These are phyloP conservation scores for Ceratocystiopsis brevicomis DNA, from an alignment of 2,329 filamentous ascomycete genomes.

Conservation along the genomic window DNA sequence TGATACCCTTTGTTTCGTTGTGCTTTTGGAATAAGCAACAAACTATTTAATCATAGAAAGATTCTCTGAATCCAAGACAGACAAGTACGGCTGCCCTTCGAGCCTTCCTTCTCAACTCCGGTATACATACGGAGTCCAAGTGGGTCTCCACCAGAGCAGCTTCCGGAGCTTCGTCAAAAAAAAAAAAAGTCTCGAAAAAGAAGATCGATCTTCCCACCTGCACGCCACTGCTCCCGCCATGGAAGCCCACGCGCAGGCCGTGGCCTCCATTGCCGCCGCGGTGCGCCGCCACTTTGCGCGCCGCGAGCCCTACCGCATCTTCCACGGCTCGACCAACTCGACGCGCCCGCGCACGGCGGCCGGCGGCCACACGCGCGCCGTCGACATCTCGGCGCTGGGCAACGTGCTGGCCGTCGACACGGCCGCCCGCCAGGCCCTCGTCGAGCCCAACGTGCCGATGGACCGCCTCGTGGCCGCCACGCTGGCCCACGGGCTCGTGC, in stretches of 20 bases:
- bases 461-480: conserved; percentile 48
- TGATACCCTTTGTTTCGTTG: too few species aligned
- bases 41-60: too few species aligned
- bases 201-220: too few species aligned
- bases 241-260: conserved; percentile 31
- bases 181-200: too few species aligned
- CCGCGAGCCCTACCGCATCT: conserved; percentile 48
- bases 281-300: conserved; percentile 29
- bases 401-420: conserved; percentile 46
- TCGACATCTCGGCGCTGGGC: conserved; percentile 43
- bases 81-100: too few species aligned
- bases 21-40: too few species aligned
- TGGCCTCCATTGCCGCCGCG: conserved; percentile 26
- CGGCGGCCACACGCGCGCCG: conserved; percentile 15
- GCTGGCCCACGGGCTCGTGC: conserved; percentile 44
- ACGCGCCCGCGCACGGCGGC: conserved; percentile 32
- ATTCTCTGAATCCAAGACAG: too few species aligned
- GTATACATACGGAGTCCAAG: too few species aligned
- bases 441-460: conserved; percentile 63
- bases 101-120: too few species aligned
- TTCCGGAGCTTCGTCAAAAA: too few species aligned
- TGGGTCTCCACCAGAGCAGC: too few species aligned
- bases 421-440: conserved; percentile 36
- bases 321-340: conserved; percentile 60
- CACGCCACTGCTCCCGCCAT: conserved; percentile 10